Evolutionary conservation across 1,284 basidiomycete genomes (phyloP), one percentile per base, ranked within the genome.

Genomic region (Mycena sp.): DNA sequence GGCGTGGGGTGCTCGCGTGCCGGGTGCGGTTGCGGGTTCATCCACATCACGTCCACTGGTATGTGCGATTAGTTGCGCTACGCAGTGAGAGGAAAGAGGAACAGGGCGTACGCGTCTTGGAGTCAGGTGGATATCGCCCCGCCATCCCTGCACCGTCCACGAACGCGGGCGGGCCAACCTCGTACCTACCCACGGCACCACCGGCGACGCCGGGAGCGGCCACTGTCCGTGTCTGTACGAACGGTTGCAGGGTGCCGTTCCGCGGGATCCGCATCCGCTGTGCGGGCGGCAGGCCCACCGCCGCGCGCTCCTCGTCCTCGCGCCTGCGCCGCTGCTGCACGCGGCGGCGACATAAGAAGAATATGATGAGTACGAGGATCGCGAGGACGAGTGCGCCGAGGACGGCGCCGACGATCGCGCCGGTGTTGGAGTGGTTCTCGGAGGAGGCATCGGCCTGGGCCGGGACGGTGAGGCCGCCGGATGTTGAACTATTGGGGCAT

Each of bases 191-290:
- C 14, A 23, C 17, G 11, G 37, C 26, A 21, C 26, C n/a, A 14
- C 32, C 21, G 43, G 28, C 25, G 1, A 6, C n/a, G 37, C 41
- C 40, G 3, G 35, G 44, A 6, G 23, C 21, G 49, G 19, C 56
- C 21, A 54, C 38, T 44, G 49, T 52, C 10, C 58, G 49, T 28
- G 63, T 61, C 7, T 61, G 37, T 16, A 67, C 61, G 46, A 67
- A 67, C 14, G 65, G 65, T 49, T 67, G 57, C 37, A 67, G 40
- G 28, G 46, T 38, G 35, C 51, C 26, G 29, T 56, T 60, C 23
- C 32, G 32, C 32, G 32, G 32, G 32, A 37, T 16, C 32, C 9
- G 9, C 10, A 16, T 16, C 32, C 32, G 32, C 7, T 41, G 58
- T n/a, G 41, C 32, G n/a, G 64, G 64, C 7, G 49, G 29, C 3